These are phyloP conservation scores for Pyricularia sp. DNA, from an alignment of 2,329 filamentous ascomycete genomes.

Conservation along the genomic window DNA sequence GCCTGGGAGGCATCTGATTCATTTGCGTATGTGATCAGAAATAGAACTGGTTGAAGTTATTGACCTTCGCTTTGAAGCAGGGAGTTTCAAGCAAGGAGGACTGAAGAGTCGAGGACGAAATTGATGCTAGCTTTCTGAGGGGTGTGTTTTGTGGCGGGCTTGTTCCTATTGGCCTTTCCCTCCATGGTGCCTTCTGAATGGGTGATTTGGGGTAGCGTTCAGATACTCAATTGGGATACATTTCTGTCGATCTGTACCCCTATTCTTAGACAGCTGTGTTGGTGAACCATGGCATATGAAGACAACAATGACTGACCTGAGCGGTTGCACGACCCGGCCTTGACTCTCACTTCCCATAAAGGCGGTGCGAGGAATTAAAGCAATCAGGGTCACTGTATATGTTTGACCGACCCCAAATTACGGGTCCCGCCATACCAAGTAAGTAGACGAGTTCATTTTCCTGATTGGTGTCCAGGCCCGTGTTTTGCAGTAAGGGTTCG, in stretches of 20 bases:
- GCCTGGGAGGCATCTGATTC: background rate
- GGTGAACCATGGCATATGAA: background rate
- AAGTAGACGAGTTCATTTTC: too few species aligned
- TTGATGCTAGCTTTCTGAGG: background rate
- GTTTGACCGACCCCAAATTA: too few species aligned
- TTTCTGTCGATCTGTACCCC: background rate
- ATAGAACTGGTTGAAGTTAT: background rate
- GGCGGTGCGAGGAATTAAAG: too few species aligned
- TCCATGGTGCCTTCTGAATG: background rate
- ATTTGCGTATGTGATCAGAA: background rate
- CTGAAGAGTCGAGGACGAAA: background rate
- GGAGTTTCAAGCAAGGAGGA: background rate
- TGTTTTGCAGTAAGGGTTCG: too few species aligned
- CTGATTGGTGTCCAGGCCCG: too few species aligned
- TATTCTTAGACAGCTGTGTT: background rate
- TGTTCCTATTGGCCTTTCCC: background rate
- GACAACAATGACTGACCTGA: background rate
- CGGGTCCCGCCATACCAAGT: too few species aligned
- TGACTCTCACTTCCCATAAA: background rate
- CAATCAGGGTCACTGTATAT: too few species aligned
- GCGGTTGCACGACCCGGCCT: background rate
- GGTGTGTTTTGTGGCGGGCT: background rate
- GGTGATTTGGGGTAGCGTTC: background rate
- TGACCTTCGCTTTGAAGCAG: background rate
- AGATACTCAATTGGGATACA: background rate